Conservation (phyloP, 2,329 filamentous ascomycete species). For the Chalaropsis ovoidea region DNA sequence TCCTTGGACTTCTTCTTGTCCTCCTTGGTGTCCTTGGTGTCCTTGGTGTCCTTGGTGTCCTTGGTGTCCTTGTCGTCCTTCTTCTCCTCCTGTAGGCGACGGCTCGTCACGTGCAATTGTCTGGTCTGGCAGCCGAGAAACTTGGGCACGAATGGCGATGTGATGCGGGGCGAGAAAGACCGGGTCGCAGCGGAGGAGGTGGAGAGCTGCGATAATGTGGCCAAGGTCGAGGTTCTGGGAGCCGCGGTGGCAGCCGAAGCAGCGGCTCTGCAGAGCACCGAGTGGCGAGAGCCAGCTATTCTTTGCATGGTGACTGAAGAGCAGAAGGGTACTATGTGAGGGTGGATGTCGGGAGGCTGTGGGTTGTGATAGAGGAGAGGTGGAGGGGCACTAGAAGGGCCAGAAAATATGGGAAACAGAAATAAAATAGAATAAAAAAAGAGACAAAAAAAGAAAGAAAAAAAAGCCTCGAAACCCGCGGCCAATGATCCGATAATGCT, state of each 20-base stretch:
- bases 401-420: constrained; percentile 7
- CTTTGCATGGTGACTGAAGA: constrained; percentile 18
- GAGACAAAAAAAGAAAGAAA: not conserved
- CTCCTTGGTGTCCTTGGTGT: constrained; percentile 32
- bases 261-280: constrained; percentile 17
- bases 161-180: constrained; percentile 32
- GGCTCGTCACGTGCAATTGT: constrained; percentile 31
- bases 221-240: constrained; percentile 41
- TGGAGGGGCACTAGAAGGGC: not conserved
- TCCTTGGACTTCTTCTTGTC: constrained; percentile 28
- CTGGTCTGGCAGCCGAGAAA: constrained; percentile 12
- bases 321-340: not conserved
- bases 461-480: not conserved
- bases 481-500: constrained; percentile 3
- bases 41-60: constrained; percentile 27
- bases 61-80: constrained; percentile 32
- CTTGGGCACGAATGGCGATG: constrained; percentile 33
- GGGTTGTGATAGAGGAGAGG: constrained; percentile 8
- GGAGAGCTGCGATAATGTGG: constrained; percentile 37
- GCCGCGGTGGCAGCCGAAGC: constrained; percentile 28
- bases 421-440: not conserved
- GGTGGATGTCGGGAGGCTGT: constrained; percentile 3
- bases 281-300: constrained; percentile 18
- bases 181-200: constrained; percentile 33
- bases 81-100: constrained; percentile 17